Percentiles rank a stretch among this genome's conserved stretches.
Evolutionary conservation across 805 yeast genomes (phyloP).

Genomic region (Pichia cabralensis): DNA sequence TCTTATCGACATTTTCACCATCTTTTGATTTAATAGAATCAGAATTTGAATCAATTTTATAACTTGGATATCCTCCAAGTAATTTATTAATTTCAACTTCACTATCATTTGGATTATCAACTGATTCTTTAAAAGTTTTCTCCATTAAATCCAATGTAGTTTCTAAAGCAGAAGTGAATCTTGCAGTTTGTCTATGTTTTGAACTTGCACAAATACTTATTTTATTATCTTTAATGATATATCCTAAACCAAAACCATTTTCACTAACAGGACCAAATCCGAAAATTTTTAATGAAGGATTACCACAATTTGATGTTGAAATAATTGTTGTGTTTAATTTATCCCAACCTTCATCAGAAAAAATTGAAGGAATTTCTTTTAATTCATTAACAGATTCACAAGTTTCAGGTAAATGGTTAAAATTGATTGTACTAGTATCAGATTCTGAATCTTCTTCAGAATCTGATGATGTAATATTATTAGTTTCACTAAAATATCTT

Average conservation of each 20-base stretch:
- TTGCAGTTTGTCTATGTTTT: conserved; percentile 76
- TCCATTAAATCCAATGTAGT: conserved; percentile 52
- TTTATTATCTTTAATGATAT: conserved; percentile 72
- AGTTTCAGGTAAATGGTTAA: conserved; percentile 18
- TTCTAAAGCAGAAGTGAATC: conserved; percentile 62
- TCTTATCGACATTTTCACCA: conserved; percentile 4
- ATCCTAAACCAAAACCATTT: conserved; percentile 91
- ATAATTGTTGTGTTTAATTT: conserved; percentile 68
- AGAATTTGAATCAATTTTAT: conserved; percentile 51
- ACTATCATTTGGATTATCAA: conserved; percentile 6
- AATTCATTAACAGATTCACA: conserved; percentile 15
- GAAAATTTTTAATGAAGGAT: conserved; percentile 75
- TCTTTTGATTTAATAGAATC: conserved; percentile 48
- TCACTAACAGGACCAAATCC: conserved; percentile 90
- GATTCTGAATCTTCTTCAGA: conserved; percentile 21
- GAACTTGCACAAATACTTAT: conserved; percentile 77
- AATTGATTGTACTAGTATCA: conserved; percentile 20
- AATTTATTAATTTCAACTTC: conserved; percentile 28
- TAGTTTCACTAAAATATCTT: conserved; percentile 31
- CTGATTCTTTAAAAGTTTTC: conserved; percentile 33
- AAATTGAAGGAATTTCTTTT: conserved; percentile 55
- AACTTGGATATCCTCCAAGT: conserved; percentile 83
- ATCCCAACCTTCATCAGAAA: conserved; percentile 85
- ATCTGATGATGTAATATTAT: conserved; percentile 7
- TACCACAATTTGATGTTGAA: conserved; percentile 86